Evolutionary conservation across 2,329 filamentous ascomycete genomes (phyloP), one percentile per base, ranked within the genome.

Genomic region (Aspergillus piperis): DNA sequence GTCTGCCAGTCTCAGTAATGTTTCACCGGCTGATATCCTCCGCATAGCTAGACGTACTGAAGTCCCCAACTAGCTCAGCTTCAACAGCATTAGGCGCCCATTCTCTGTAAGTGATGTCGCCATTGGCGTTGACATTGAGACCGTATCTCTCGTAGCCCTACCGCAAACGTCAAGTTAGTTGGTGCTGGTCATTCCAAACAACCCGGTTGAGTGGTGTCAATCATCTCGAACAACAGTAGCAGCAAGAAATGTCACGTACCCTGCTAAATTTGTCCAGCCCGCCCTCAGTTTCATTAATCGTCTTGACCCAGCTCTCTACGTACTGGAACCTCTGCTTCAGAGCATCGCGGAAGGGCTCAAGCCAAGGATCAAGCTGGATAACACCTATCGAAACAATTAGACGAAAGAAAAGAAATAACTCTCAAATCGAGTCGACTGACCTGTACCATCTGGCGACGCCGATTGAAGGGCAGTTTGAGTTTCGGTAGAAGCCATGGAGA

Each of bases 1-100:
- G 78, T 99, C 90, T 93, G 67, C 56, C 56, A 52, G 57, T 64
- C 49, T 76, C 66, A 76, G 73, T 65, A 64, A 60, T 64, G 39
- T 5, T 44, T 58, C 42, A 64, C 52, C 62, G 53, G 32, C 55
- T 7, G n/a, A 42, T 19, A 39, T 52, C 1, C 13, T 56, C n/a
- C 27, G 47, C 1, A 17, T 47, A 19, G 21, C 36, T 13, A 41
- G 58, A 74, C 88, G 67, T 81, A 93, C 90, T 99, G 83, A 98
- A 99, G 69, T 98, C 95, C 63, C 95, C 95, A 68, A 96, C 89
- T 55, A 99, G 84, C 74, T 88, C 92, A 53, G 95, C 95, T 71
- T 90, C 84, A 42, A 86, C 82, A 57, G 92, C 94, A 81, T 92
- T 96, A 25, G 95, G 93, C 1, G 95, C 95, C 95, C 95, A 99